phyloP scores from a whole-genome alignment of 2,329 filamentous ascomycete genomes.

The Colletotrichum limetticola region DNA sequence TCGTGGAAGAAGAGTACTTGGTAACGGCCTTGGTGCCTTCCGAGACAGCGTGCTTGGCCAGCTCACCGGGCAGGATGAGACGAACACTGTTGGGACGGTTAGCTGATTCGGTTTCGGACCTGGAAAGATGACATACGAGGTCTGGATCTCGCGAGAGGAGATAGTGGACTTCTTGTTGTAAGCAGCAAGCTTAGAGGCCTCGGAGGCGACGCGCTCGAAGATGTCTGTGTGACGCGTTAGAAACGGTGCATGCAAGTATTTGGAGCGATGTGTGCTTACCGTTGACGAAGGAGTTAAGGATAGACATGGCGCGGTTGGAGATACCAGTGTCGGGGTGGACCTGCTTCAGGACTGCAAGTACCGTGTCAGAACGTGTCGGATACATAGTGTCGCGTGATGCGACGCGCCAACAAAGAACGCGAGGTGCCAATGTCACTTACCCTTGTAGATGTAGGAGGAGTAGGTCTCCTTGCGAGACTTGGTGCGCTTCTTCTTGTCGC shows the following conservation, averaged over 20 bases:
- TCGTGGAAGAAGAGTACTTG: slow-evolving; percentile 99
- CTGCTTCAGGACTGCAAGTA: slow-evolving; percentile 91
- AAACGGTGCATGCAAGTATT: slow-evolving; percentile 9
- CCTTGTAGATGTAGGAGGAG: slow-evolving; percentile 99
- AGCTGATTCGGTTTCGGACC: slow-evolving; percentile 58
- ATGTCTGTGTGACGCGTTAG: slow-evolving; percentile 74
- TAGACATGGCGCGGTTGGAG: slow-evolving; percentile 99
- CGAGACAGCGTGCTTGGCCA: slow-evolving; percentile 99
- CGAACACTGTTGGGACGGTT: slow-evolving; percentile 73
- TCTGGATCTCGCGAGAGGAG: slow-evolving; percentile 99
- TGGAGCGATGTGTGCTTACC: slow-evolving; percentile 62
- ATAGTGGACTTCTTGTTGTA: slow-evolving; percentile 99
- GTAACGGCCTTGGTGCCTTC: slow-evolving; percentile 99
- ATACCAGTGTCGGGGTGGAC: slow-evolving; percentile 99
- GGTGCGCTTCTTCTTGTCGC: slow-evolving; percentile 99
- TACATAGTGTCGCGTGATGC: neutral
- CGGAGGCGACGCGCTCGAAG: slow-evolving; percentile 98
- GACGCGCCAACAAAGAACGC: neutral
- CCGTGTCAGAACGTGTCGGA: neutral
- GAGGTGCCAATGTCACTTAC: slow-evolving; percentile 55
- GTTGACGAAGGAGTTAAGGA: slow-evolving; percentile 99
- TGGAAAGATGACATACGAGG: slow-evolving; percentile 69
- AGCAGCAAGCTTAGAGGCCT: slow-evolving; percentile 98
- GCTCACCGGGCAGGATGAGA: slow-evolving; percentile 96
- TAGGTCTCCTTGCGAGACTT: slow-evolving; percentile 99